Evolutionary conservation across 202 grass and related monocot genomes (phyloP).

Genomic region (Bolboschoenoplectus hybrid): DNA sequence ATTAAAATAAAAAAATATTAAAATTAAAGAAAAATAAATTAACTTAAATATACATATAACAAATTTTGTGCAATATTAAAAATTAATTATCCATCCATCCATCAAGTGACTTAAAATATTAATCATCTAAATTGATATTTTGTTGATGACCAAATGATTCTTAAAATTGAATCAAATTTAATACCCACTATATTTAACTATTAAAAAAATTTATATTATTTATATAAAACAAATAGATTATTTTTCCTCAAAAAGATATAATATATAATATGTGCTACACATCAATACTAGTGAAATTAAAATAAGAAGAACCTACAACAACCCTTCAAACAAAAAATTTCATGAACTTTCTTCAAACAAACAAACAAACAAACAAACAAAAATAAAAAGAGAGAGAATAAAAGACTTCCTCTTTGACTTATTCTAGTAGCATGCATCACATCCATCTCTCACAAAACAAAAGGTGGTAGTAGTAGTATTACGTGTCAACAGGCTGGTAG

Average conservation of each 20-base stretch:
- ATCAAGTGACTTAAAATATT: no score
- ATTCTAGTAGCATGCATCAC: background rate
- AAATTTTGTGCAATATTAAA: no score
- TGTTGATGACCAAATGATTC: background rate
- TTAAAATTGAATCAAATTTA: background rate
- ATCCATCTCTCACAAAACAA: no score
- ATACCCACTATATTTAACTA: background rate
- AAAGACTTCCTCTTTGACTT: background rate
- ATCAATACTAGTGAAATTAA: no score
- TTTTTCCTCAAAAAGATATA: no score
- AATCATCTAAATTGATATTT: background rate
- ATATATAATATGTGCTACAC: no score
- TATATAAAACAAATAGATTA: background rate
- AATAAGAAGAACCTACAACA: background rate
- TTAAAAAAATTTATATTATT: background rate
- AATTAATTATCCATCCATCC: no score
- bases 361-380: background rate
- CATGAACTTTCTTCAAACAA: background rate
- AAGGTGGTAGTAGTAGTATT: no score
- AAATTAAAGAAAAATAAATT: no score
- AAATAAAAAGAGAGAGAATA: background rate
- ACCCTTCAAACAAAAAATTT: background rate
- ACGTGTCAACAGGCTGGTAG: background rate
- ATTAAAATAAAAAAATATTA: no score
- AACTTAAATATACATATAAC: no score